Base-by-base conservation (phyloP, 345 rosid genomes). In the Dimocarpus longan region DNA sequence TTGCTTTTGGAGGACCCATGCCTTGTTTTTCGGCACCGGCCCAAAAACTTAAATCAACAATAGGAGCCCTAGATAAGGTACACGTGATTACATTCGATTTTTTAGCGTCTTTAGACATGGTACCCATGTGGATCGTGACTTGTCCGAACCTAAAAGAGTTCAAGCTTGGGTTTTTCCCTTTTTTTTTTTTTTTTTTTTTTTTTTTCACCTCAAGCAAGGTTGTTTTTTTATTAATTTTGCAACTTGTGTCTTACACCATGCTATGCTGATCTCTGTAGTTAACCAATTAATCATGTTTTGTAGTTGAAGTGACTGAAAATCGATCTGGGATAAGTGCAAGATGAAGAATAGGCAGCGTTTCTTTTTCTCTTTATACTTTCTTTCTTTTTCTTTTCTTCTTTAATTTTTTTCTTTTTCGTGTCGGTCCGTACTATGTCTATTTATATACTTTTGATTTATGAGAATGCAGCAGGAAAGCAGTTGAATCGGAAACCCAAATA, bases 1-100 rank as follows among this genome's bases (percentile, higher is more conserved):
- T 60, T 54, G 44, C 63, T 43, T 59, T 70, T 62, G 21, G 40
- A 22, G 77, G 68, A 74, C 21, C 68, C 75, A 73, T 60, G 62
- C 67, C 26, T 6, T 22, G 39, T 56, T 80, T 64, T 81, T 60
- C 13, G 68, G 74, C 72, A 76, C 50, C 43, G 39, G 57, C 76
- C 42, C 10, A 5, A 83, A 77, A 76, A 75, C 39, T 22, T 26
- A 18, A 63, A 12, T 24, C 57, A 46, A 39, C 43, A 50, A 50
- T 50, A 50, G 56, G 56, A 50, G 15, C 56, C 56, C 15, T 4
- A 50, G 42, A 70, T 54, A 21, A 13, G 56, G 21, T 44, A 13
- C 42, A 59, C 48, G 66, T 56, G 8, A 66, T 32, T 63, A 40
- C 66, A 71, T 60, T 68, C 40, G 19, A 32, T 79, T 73, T 21